Evolutionary conservation across 23 red algal genomes (phyloP).

Genomic region (Gracilaria gracilis): DNA sequence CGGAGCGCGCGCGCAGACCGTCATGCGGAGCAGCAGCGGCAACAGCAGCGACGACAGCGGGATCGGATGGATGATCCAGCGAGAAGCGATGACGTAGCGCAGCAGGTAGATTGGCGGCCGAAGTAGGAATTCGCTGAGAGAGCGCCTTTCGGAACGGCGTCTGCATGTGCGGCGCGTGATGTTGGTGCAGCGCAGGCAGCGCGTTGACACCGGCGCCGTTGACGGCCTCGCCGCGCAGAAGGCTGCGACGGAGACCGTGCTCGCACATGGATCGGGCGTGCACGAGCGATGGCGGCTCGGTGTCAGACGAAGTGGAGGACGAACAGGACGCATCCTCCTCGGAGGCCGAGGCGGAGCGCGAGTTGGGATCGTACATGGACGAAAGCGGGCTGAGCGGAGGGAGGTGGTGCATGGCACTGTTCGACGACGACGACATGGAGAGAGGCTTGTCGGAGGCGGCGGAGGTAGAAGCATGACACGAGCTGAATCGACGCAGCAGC

Average conservation of each 20-base stretch:
- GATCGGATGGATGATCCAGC: slow-evolving; percentile 2
- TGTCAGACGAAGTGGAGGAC: slow-evolving; percentile 29
- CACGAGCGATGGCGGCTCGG: neutral
- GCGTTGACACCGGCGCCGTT: neutral
- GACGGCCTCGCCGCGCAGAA: neutral
- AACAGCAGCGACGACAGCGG: neutral
- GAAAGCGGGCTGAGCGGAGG: slow-evolving; percentile 60
- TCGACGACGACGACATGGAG: neutral
- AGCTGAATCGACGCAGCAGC: slow-evolving; percentile 7
- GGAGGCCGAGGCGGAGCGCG: slow-evolving; percentile 14
- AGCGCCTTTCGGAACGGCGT: slow-evolving; percentile 6
- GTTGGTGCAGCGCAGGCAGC: neutral
- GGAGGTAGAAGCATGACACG: slow-evolving; percentile 19
- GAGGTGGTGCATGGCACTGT: slow-evolving; percentile 14
- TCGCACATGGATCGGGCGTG: slow-evolving; percentile 18
- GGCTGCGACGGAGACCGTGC: neutral
- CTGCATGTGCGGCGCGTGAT: neutral
- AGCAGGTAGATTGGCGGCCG: slow-evolving; percentile 10
- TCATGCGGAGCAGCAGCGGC: neutral
- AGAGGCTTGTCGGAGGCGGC: neutral
- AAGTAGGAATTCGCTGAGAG: neutral
- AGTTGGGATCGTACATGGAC: slow-evolving; percentile 55
- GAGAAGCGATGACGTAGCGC: slow-evolving; percentile 34
- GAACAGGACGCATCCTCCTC: slow-evolving; percentile 38
- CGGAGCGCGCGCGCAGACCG: neutral